Percentiles rank a stretch among this genome's conserved stretches.
These are phyloP conservation scores for Alloteropsis angusta DNA, from an alignment of 202 grass and related monocot genomes.

Conservation along the genomic window DNA sequence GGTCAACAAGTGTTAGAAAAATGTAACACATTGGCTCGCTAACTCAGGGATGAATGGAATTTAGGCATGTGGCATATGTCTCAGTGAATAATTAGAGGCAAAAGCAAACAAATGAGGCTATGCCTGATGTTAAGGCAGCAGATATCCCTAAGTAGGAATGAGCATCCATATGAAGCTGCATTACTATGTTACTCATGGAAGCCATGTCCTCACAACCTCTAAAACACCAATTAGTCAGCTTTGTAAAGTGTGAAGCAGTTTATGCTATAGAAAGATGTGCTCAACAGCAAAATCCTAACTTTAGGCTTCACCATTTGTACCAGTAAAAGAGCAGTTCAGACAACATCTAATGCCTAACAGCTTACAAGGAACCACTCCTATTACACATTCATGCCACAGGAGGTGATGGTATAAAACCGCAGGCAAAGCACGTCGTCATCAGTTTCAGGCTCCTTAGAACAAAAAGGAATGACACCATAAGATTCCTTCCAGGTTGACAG, in stretches of 20 bases:
- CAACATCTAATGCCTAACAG: not conserved
- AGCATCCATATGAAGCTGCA: constrained; percentile 2
- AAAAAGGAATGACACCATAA: not conserved
- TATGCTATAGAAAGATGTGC: not conserved
- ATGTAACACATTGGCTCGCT: not conserved
- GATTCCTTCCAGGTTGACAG: constrained; percentile 19
- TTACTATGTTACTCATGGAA: not conserved
- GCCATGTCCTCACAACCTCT: not conserved
- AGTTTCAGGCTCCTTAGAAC: constrained; percentile 17
- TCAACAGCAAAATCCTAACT: constrained; percentile 2
- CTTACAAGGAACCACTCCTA: not conserved
- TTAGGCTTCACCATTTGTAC: not conserved
- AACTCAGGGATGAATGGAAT: not conserved
- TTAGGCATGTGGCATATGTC: not conserved
- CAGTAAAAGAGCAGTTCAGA: constrained; percentile 3
- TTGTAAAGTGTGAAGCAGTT: not conserved
- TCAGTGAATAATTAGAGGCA: not conserved
- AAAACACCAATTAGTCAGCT: not conserved
- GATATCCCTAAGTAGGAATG: not conserved
- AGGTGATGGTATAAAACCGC: not conserved
- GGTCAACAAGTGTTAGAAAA: not conserved
- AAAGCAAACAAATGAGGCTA: not conserved
- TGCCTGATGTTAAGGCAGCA: not conserved
- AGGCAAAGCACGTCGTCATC: not conserved
- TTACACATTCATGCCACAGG: not conserved